Evolutionary conservation across 116 monocot species (phyloP).

Genomic region (Cymodocea nodosa): DNA sequence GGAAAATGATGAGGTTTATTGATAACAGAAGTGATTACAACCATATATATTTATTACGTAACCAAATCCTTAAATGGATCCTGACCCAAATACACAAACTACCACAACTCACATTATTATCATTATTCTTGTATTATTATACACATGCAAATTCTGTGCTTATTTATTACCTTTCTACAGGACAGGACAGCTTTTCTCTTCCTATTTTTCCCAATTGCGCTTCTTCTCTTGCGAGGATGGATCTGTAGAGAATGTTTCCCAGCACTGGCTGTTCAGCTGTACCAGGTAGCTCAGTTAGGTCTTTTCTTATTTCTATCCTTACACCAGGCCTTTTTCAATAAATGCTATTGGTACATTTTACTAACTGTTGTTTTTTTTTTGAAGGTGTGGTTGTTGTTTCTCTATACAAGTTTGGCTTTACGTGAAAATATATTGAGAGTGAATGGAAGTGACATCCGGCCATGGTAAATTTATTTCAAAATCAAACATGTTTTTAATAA

Average conservation of each 20-base stretch:
- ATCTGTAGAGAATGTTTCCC: slow-evolving; percentile 54
- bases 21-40: too few relatives aligned
- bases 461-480: slow-evolving; percentile 31
- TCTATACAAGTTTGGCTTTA: slow-evolving; percentile 58
- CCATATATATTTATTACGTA: too few relatives aligned
- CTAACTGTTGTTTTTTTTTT: not conserved
- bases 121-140: not conserved
- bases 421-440: slow-evolving; percentile 55
- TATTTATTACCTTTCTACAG: slow-evolving; percentile 20
- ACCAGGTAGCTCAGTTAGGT: slow-evolving; percentile 27
- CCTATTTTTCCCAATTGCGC: slow-evolving; percentile 39
- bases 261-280: slow-evolving; percentile 52
- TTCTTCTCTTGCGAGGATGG: slow-evolving; percentile 33
- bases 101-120: too few relatives aligned
- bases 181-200: slow-evolving; percentile 60
- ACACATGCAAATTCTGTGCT: not conserved
- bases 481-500: not conserved
- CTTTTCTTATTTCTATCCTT: not conserved
- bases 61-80: too few relatives aligned
- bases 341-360: not conserved
- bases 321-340: not conserved
- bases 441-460: slow-evolving; percentile 58
- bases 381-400: slow-evolving; percentile 59
- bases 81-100: too few relatives aligned
- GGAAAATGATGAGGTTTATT: too few relatives aligned